phyloP scores from a whole-genome alignment of 805 yeast species.

The Saccharomycopsis amapae region DNA sequence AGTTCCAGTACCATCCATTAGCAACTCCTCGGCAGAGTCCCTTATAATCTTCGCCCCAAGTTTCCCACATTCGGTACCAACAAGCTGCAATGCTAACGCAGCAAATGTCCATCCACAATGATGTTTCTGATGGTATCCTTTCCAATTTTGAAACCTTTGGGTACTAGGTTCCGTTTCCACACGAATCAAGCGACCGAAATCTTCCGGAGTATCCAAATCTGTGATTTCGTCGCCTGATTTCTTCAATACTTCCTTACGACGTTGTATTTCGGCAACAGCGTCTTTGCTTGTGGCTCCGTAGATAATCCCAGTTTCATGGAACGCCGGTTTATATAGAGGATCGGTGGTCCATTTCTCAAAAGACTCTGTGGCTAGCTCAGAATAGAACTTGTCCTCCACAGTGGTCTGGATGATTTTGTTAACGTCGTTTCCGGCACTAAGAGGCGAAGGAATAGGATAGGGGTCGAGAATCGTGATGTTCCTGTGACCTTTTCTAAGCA shows the following conservation, averaged over 20 bases:
- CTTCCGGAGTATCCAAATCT: not conserved
- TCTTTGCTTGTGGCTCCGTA: constrained; percentile 24
- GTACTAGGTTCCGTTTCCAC: not conserved
- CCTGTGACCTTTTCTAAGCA: constrained; percentile 29
- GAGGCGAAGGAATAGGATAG: constrained; percentile 31
- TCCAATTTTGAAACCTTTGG: constrained; percentile 26
- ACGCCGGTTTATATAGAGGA: constrained; percentile 28
- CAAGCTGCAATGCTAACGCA: constrained; percentile 27
- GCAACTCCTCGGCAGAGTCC: constrained; percentile 25
- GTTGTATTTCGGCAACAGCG: constrained; percentile 20
- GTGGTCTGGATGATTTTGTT: constrained; percentile 34
- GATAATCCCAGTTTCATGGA: constrained; percentile 31
- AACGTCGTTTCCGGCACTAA: constrained; percentile 36
- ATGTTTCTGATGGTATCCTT: constrained; percentile 28
- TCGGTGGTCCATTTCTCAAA: constrained; percentile 30
- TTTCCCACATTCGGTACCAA: constrained; percentile 26
- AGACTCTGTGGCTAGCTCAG: constrained; percentile 30
- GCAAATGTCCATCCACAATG: constrained; percentile 36
- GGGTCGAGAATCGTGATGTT: constrained; percentile 30
- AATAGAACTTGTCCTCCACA: constrained; percentile 24
- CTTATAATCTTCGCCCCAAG: constrained; percentile 31
- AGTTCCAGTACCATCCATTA: constrained; percentile 14
- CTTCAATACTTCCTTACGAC: constrained; percentile 7
- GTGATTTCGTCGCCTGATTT: not conserved
- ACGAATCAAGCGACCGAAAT: not conserved